A percentile compares a stretch with the other conserved stretches of the same genome.
These are phyloP conservation scores for Athelia psychrophila DNA, from an alignment of 1,284 basidiomycete genomes.

Conservation along the genomic window DNA sequence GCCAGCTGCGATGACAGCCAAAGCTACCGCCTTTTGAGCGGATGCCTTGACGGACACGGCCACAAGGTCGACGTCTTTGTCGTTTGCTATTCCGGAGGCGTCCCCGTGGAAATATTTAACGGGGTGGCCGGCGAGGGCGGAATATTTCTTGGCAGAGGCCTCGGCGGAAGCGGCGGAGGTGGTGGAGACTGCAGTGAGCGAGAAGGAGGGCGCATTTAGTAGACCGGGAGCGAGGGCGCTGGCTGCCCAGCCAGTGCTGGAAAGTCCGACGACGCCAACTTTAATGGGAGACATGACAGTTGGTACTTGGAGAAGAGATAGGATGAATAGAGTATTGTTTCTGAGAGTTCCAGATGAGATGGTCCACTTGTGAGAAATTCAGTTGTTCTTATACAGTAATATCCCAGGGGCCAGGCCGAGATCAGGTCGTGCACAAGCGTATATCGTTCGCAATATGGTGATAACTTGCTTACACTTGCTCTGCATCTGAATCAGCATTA, in stretches of 20 bases:
- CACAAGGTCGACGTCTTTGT: slow-evolving; percentile 21
- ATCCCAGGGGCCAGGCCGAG: no score
- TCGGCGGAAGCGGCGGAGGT: slow-evolving; percentile 14
- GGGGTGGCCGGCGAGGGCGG: slow-evolving; percentile 6
- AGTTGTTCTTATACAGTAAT: no score
- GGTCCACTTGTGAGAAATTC: no score
- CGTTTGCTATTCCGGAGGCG: slow-evolving; percentile 14
- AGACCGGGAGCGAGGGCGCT: slow-evolving; percentile 12
- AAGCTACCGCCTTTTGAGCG: slow-evolving; percentile 12
- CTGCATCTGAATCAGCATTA: no score
- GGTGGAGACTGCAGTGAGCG: slow-evolving; percentile 13
- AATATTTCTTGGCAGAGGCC: slow-evolving; percentile 14
- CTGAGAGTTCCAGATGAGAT: no score
- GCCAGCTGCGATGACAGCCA: slow-evolving; percentile 19
- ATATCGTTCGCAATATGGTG: no score
- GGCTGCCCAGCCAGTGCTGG: slow-evolving; percentile 18
- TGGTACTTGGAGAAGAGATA: background rate
- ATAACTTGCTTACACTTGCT: no score
- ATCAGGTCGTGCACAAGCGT: no score
- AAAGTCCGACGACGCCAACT: slow-evolving; percentile 21
- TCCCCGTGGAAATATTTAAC: slow-evolving; percentile 18
- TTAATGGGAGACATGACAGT: slow-evolving; percentile 14
- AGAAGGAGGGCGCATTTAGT: slow-evolving; percentile 9
- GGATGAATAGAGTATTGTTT: background rate
- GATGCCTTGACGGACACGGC: slow-evolving; percentile 19